These are phyloP conservation scores for Colletotrichum australisinense DNA, from an alignment of 2,329 filamentous ascomycete species.

Conservation along the genomic window DNA sequence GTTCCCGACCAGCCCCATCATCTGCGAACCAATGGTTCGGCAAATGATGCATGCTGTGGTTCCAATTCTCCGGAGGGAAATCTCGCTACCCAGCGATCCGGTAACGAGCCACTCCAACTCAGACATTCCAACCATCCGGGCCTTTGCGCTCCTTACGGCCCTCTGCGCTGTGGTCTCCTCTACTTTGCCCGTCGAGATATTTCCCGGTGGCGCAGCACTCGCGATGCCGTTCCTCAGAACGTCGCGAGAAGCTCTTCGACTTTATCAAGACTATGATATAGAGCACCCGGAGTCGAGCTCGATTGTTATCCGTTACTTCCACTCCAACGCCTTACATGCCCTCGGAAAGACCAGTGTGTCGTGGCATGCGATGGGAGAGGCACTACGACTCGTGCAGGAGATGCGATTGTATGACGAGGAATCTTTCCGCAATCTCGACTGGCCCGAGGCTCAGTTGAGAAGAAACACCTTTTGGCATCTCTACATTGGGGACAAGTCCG, in stretches of 20 bases:
- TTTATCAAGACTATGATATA: constrained; percentile 54
- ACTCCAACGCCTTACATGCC: constrained; percentile 57
- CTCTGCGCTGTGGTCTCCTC: constrained; percentile 56
- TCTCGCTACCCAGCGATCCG: neutral
- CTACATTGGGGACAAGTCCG: constrained; percentile 54
- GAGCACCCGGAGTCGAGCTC: constrained; percentile 55
- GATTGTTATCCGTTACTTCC: constrained; percentile 56
- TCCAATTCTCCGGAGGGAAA: constrained; percentile 8
- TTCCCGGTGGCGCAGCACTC: constrained; percentile 50
- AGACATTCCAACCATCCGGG: constrained; percentile 18
- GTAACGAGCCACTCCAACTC: neutral
- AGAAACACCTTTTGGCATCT: constrained; percentile 52
- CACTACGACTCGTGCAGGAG: constrained; percentile 52
- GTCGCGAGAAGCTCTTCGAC: constrained; percentile 50
- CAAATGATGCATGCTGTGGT: neutral
- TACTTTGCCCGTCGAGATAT: constrained; percentile 52
- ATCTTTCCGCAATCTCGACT: constrained; percentile 46
- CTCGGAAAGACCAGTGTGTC: constrained; percentile 55
- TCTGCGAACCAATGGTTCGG: constrained; percentile 14
- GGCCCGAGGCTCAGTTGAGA: constrained; percentile 51
- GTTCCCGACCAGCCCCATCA: constrained; percentile 18
- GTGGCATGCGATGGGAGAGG: constrained; percentile 59
- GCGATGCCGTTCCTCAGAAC: constrained; percentile 52
- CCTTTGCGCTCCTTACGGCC: constrained; percentile 56
- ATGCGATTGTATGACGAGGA: constrained; percentile 56